phyloP scores from a whole-genome alignment of 2,329 filamentous ascomycete genomes.

The Hymenoscyphus fraxineus region DNA sequence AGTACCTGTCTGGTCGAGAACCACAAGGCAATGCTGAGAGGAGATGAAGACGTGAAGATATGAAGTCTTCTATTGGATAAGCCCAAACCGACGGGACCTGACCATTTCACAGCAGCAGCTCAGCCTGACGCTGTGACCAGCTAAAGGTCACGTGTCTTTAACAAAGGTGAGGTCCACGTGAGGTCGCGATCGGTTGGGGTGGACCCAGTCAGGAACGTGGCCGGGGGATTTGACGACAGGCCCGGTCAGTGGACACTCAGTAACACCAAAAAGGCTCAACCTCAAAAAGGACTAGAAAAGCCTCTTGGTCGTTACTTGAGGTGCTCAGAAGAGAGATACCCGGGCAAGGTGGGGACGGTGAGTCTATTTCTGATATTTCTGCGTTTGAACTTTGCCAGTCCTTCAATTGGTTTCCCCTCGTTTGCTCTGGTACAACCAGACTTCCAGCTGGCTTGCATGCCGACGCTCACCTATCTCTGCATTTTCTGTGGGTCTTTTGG shows the following conservation, averaged over 20 bases:
- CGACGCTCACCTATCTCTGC: not conserved
- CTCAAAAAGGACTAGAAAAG: too few species aligned
- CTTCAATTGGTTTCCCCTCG: not conserved
- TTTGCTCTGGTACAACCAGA: not conserved
- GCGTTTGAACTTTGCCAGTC: not conserved
- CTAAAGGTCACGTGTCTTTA: not conserved
- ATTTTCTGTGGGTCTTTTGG: not conserved
- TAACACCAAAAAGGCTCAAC: too few species aligned
- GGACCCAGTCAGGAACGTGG: too few species aligned
- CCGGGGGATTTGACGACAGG: too few species aligned
- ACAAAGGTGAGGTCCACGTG: too few species aligned
- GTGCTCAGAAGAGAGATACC: not conserved
- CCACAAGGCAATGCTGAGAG: not conserved
- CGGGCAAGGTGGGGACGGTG: not conserved
- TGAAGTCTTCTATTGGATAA: not conserved
- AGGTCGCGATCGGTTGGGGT: too few species aligned
- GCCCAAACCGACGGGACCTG: not conserved
- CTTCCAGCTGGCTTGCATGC: not conserved
- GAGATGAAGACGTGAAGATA: not conserved
- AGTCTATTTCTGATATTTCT: not conserved
- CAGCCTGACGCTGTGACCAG: not conserved
- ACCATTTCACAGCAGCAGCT: not conserved
- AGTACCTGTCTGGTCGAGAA: not conserved
- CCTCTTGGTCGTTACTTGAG: too few species aligned
- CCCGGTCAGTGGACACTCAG: too few species aligned